A percentile compares a stretch with the other conserved stretches of the same genome.
Evolutionary conservation across 2,329 filamentous ascomycete species (phyloP).

Genomic region (Hirsutella minnesotensis): DNA sequence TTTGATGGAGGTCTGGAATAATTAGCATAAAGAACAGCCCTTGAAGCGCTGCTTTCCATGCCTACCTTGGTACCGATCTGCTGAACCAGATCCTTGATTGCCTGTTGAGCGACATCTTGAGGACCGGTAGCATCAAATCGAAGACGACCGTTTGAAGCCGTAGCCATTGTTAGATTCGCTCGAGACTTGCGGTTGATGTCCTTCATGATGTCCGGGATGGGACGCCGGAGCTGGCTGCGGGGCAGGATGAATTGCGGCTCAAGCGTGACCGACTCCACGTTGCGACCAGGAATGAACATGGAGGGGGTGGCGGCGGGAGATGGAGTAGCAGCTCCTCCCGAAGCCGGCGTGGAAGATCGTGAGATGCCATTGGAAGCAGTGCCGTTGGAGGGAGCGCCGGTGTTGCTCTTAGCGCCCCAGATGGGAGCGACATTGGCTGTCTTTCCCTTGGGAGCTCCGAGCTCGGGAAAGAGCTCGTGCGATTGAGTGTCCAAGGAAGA

Average conservation of each 20-base stretch:
- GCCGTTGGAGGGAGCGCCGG: slow-evolving; percentile 41
- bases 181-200: slow-evolving; percentile 90
- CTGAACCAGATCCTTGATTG: slow-evolving; percentile 77
- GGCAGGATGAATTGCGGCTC: slow-evolving; percentile 67
- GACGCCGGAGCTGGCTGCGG: slow-evolving; percentile 68
- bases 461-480: slow-evolving; percentile 86
- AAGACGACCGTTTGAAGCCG: slow-evolving; percentile 58
- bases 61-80: slow-evolving; percentile 77
- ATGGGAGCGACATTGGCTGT: slow-evolving; percentile 54
- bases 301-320: slow-evolving; percentile 25
- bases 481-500: slow-evolving; percentile 65
- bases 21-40: background rate
- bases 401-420: slow-evolving; percentile 63
- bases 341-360: slow-evolving; percentile 50
- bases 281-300: slow-evolving; percentile 71
- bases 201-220: slow-evolving; percentile 72
- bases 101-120: slow-evolving; percentile 72
- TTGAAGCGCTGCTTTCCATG: slow-evolving; percentile 1
- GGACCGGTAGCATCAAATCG: slow-evolving; percentile 80
- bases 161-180: slow-evolving; percentile 68
- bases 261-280: slow-evolving; percentile 64
- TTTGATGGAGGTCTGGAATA: slow-evolving; percentile 41
- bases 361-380: slow-evolving; percentile 43
- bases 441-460: slow-evolving; percentile 61
- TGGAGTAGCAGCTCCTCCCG: slow-evolving; percentile 40